Base-by-base conservation (phyloP, 2,329 filamentous ascomycete genomes). In the Fusarium agapanthi region DNA sequence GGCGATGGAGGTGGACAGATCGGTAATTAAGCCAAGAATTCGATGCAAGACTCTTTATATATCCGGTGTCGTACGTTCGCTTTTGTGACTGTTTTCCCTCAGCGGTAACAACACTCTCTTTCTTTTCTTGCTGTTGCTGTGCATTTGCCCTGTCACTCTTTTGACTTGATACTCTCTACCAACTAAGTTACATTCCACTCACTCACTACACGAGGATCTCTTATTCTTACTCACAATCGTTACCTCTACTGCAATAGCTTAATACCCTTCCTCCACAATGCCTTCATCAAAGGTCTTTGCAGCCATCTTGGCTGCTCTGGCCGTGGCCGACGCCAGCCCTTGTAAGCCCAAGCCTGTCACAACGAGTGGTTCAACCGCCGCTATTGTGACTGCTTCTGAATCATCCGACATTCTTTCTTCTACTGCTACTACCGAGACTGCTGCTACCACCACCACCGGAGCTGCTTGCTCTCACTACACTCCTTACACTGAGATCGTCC, bases 241-340 rank as follows among this genome's bases (percentile, higher is more conserved):
- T 73, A 54, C 41, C 6, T 16, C 18, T 45, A 51, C 30, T n/a
- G 37, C 32, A 56, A 61, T 54, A 64, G 34, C 54, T 41, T 54
- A 73, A 67, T 71, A 57, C 14, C 12, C 28, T 20, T 15, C 14
- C 38, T 38, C 24, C 32, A 41, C n/a, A 43, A 73, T 73, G 71
- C 62, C 71, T 61, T 73, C 71, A 13, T 48, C 53, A 34, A 73
- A 73, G 67, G 70, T 73, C 62, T 71, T 73, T 47, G 57, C 71
- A n/a, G 71, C 71, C 59, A 45, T 73, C 43, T 28, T 73, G 57
- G 71, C 71, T 41, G 71, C 67, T 16, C 45, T 73, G 71, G 71
- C 71, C 59, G 35, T 68, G 57, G 71, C 38, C 47, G 53, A 47
- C 40, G 70, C 71, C 34, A 41, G 71, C 22, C 71, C 71, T 48